Evolutionary conservation across 1,139 yeast genomes (phyloP).

Genomic region (Kurtzmaniella quercitrusa): DNA sequence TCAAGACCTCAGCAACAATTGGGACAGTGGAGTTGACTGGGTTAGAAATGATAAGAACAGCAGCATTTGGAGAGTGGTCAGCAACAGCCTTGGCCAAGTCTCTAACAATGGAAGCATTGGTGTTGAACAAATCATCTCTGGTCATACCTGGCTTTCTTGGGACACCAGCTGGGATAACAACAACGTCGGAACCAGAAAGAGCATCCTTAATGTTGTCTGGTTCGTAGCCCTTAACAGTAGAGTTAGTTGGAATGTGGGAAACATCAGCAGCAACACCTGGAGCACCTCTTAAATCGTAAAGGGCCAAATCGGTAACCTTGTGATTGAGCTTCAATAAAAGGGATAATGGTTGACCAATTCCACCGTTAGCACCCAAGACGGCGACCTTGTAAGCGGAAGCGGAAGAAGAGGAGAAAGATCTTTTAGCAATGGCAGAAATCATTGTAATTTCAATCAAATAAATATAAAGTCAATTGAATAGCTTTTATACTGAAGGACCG

Average conservation of each 20-base stretch:
- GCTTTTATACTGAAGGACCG: background rate
- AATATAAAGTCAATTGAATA: background rate
- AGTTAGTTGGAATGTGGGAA: conserved; percentile 82
- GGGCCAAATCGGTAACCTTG: conserved; percentile 59
- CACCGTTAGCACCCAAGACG: conserved; percentile 80
- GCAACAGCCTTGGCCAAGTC: conserved; percentile 82
- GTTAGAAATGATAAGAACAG: conserved; percentile 78
- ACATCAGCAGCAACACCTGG: conserved; percentile 94
- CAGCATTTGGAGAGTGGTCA: conserved; percentile 67
- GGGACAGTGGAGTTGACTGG: conserved; percentile 97
- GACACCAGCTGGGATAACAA: conserved; percentile 92
- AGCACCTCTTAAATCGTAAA: conserved; percentile 85
- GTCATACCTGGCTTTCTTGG: conserved; percentile 99
- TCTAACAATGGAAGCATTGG: conserved; percentile 87
- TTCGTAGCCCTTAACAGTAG: conserved; percentile 64
- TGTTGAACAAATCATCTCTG: conserved; percentile 89
- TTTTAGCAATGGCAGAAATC: conserved; percentile 51
- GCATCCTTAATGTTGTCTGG: conserved; percentile 63
- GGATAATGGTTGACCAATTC: conserved; percentile 93
- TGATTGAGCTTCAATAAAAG: conserved; percentile 69
- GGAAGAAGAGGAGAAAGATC: conserved; percentile 63
- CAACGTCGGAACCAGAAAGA: conserved; percentile 66
- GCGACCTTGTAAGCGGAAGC: conserved; percentile 67
- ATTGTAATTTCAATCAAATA: conserved; percentile 15
- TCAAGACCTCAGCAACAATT: conserved; percentile 81